A percentile compares a stretch with the other conserved stretches of the same genome.
These are phyloP conservation scores for Juncus inflexus DNA, from an alignment of 176 grass and related monocot genomes.

Conservation along the genomic window DNA sequence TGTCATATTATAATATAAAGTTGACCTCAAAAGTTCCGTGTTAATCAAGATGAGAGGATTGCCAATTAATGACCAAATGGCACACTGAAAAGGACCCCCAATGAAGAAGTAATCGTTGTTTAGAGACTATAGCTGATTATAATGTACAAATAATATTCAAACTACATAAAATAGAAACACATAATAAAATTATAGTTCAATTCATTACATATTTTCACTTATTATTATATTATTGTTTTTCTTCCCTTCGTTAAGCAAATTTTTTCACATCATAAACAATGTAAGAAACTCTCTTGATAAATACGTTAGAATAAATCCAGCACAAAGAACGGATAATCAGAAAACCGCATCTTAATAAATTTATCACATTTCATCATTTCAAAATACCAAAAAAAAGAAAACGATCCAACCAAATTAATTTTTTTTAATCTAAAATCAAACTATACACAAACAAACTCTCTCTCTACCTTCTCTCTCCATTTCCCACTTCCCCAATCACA, in stretches of 20 bases:
- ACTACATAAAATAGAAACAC: no score
- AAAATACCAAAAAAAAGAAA: constrained; percentile 34
- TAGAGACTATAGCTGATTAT: no score
- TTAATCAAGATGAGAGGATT: constrained; percentile 2
- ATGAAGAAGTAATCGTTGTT: no score
- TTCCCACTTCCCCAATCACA: constrained; percentile 72
- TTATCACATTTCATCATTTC: constrained; percentile 41
- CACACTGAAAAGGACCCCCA: no score
- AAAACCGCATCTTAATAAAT: constrained; percentile 29
- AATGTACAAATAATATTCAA: no score
- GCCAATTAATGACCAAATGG: no score
- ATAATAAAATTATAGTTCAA: no score
- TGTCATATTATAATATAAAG: constrained; percentile 4
- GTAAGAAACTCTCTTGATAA: not conserved
- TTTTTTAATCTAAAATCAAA: constrained; percentile 43
- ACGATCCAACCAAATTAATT: constrained; percentile 35
- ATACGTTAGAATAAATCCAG: constrained; percentile 16
- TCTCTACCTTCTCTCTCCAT: constrained; percentile 59
- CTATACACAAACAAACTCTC: constrained; percentile 53
- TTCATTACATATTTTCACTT: no score
- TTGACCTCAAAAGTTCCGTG: constrained; percentile 17
- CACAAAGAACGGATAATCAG: constrained; percentile 4
- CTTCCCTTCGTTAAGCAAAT: no score
- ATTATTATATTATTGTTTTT: no score
- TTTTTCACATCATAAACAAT: no score